These are phyloP conservation scores for Crithidia bombi DNA, from an alignment of 208 protist genomes.

Conservation along the genomic window DNA sequence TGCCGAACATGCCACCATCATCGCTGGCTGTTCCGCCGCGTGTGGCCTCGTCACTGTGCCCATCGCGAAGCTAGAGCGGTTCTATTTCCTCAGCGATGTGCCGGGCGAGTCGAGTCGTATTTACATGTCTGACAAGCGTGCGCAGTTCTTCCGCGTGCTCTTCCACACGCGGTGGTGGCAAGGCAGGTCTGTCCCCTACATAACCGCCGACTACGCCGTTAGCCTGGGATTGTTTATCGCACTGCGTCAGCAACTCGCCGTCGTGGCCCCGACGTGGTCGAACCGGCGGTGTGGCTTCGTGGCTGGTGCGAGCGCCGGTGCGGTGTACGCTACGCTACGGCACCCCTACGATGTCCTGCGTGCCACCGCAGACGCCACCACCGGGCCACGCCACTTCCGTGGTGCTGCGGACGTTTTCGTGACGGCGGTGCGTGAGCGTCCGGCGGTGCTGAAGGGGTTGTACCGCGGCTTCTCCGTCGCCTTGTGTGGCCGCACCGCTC, in stretches of 20 bases:
- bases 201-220: slow-evolving; percentile 45
- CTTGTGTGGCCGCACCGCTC: slow-evolving; percentile 37
- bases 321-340: slow-evolving; percentile 46
- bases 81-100: slow-evolving; percentile 84
- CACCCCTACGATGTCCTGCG: slow-evolving; percentile 85
- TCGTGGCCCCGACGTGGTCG: neutral
- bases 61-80: slow-evolving; percentile 57
- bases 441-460: slow-evolving; percentile 53
- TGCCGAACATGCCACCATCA: slow-evolving; percentile 50
- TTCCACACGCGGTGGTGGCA: slow-evolving; percentile 72
- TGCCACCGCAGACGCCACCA: slow-evolving; percentile 60
- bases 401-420: slow-evolving; percentile 65
- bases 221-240: slow-evolving; percentile 47
- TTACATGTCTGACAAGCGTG: slow-evolving; percentile 77
- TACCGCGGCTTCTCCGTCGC: slow-evolving; percentile 61
- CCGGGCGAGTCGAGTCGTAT: slow-evolving; percentile 77
- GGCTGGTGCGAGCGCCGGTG: slow-evolving; percentile 61
- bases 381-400: slow-evolving; percentile 45
- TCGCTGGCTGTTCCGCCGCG: slow-evolving; percentile 40
- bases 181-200: slow-evolving; percentile 48
- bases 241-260: slow-evolving; percentile 35
- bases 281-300: slow-evolving; percentile 43
- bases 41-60: slow-evolving; percentile 51
- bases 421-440: slow-evolving; percentile 61
- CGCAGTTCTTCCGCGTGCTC: slow-evolving; percentile 74